Evolutionary conservation across 2,329 filamentous ascomycete genomes (phyloP).

Genomic region (Penicillium frequentans): DNA sequence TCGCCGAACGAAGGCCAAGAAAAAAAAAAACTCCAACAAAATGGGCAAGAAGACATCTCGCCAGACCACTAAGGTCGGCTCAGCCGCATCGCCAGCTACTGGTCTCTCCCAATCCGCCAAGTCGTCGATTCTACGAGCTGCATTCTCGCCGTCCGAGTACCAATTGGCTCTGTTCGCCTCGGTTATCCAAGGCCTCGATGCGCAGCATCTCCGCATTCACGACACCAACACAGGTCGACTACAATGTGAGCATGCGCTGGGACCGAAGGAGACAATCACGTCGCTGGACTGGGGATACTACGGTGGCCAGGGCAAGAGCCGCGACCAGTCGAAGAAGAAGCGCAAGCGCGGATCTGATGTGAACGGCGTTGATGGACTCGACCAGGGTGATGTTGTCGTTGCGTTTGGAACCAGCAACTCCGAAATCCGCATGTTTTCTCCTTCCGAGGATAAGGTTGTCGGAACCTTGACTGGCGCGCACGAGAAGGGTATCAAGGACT

Average conservation of each 20-base stretch:
- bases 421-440: constrained; percentile 52
- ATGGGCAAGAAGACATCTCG: constrained; percentile 51
- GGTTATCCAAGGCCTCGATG: constrained; percentile 54
- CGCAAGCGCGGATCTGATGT: constrained; percentile 48
- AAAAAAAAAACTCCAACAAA: constrained; percentile 13
- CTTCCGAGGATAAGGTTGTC: constrained; percentile 48
- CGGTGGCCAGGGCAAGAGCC: constrained; percentile 33
- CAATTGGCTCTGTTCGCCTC: constrained; percentile 56
- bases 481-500: constrained; percentile 50
- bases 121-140: constrained; percentile 50
- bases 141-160: constrained; percentile 52
- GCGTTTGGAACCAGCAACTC: constrained; percentile 52
- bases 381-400: constrained; percentile 46
- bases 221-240: constrained; percentile 51
- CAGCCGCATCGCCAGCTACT: constrained; percentile 40
- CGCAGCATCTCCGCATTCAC: constrained; percentile 54
- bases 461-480: constrained; percentile 47
- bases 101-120: constrained; percentile 40
- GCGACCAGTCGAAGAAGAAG: constrained; percentile 50
- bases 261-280: constrained; percentile 48
- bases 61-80: constrained; percentile 45
- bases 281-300: constrained; percentile 54
- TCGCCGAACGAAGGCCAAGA: constrained; percentile 9
- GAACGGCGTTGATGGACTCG: constrained; percentile 38
- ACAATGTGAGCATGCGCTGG: constrained; percentile 51